These are phyloP conservation scores for Fragaria nilgerrensis DNA, from an alignment of 306 rosid species.

Conservation along the genomic window DNA sequence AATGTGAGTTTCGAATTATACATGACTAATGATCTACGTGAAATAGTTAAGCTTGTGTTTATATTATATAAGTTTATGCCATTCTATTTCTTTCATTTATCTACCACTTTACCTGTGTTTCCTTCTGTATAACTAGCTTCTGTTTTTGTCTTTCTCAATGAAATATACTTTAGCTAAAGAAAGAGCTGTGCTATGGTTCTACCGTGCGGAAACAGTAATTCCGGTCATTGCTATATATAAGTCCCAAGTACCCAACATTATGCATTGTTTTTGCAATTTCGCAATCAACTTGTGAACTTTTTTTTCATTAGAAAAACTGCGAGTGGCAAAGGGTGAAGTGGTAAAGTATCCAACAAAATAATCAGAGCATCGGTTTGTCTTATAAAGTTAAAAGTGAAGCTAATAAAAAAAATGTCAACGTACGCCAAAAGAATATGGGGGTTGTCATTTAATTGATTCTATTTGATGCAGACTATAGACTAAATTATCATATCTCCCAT, in stretches of 20 bases:
- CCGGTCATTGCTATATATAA: too few species aligned
- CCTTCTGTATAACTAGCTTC: too few species aligned
- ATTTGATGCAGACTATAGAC: background rate
- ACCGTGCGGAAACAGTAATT: too few species aligned
- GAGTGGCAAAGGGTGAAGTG: background rate
- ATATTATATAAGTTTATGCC: too few species aligned
- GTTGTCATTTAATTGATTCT: conserved; percentile 1
- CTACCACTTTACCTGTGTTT: too few species aligned
- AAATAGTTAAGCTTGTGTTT: too few species aligned
- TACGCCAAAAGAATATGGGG: conserved; percentile 16
- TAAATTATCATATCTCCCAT: background rate
- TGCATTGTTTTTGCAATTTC: background rate
- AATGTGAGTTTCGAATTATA: too few species aligned
- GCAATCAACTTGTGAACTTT: conserved; percentile 3
- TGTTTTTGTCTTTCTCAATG: too few species aligned
- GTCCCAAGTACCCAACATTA: background rate
- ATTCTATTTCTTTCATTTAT: background rate
- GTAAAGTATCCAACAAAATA: background rate
- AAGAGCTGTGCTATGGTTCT: too few species aligned
- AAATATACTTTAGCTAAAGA: too few species aligned
- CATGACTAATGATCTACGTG: too few species aligned
- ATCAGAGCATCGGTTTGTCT: background rate
- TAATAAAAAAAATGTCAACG: background rate
- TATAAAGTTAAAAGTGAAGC: background rate
- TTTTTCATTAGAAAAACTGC: background rate